phyloP scores from a whole-genome alignment of 2,329 filamentous ascomycete genomes.

The Lasiodiplodia hormozganensis region DNA sequence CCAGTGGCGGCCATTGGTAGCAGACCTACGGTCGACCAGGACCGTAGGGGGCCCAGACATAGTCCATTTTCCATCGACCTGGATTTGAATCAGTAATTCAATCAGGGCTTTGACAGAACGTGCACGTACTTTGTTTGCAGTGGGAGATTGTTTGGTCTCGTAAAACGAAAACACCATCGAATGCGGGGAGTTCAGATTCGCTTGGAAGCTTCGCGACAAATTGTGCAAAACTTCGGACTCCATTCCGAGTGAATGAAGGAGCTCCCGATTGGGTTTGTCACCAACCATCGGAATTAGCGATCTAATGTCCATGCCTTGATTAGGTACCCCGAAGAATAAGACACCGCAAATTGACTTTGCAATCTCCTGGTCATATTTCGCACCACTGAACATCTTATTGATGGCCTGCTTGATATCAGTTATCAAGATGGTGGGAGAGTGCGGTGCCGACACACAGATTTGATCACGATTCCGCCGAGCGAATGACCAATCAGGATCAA shows the following conservation, averaged over 20 bases:
- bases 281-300: background rate
- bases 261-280: background rate
- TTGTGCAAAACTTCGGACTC: background rate
- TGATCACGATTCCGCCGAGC: background rate
- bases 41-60: background rate
- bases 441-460: background rate
- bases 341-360: background rate
- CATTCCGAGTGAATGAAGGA: background rate
- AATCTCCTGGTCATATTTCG: rapidly evolving
- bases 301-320: background rate
- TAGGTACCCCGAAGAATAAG: background rate
- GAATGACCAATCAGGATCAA: background rate
- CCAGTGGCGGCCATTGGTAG: background rate
- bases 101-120: background rate
- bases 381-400: background rate
- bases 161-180: background rate
- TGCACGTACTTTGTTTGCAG: no score
- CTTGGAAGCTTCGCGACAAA: background rate
- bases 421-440: background rate
- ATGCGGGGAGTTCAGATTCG: rapidly evolving
- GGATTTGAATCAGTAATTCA: background rate
- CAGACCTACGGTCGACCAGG: background rate
- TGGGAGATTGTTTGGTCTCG: background rate
- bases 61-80: background rate
- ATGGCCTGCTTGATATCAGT: background rate